Evolutionary conservation across 208 protist genomes (phyloP), one percentile per base, ranked within the genome.

Genomic region (Crithidia thermophila): DNA sequence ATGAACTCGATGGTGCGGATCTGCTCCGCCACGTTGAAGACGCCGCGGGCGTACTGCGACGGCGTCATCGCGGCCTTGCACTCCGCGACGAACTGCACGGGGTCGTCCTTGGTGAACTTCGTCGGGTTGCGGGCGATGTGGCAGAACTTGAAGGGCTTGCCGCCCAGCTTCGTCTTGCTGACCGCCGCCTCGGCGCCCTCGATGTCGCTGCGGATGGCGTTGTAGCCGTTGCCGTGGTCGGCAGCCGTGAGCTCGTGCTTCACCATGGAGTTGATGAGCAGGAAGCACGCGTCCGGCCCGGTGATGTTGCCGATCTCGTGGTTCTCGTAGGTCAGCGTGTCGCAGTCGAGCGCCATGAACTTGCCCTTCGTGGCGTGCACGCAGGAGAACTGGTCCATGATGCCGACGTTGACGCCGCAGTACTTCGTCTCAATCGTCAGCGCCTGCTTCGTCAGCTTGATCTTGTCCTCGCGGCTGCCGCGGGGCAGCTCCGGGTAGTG

Each of bases 371-470:
- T 82, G 37, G 90, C 79, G 55, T 95, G 84, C 47, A 84, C 84
- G 11, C 81, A 82, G 46, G 85, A 77, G 64, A 92, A 87, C 77
- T 97, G 90, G 66, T 95, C 90, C 88, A 95, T 94, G 77, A 95
- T 95, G 56, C 87, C 90, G 51, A 92, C 90, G 13, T 91, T 92
- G 33, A 95, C 79, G 25, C 81, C 74, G 63, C 80, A 84, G 68
- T 81, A 94, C 60, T 83, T 76, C 56, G 82, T 82, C 67, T 95
- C 88, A 46, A 85, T 85, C 18, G 72, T 57, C 34, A 87, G 87
- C n/a, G 80, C 86, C 61, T 82, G 73, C 66, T 87, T 85, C 36
- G 81, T 73, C 31, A 82, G 42, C 51, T 20, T 62, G 50, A 85
- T 81, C 47, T 69, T 67, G 23, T 83, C 83, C 31, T 81, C 71